A percentile compares a stretch with the other conserved stretches of the same genome.
Evolutionary conservation across 2,329 filamentous ascomycete species (phyloP).

Genomic region (Monosporascus ibericus): DNA sequence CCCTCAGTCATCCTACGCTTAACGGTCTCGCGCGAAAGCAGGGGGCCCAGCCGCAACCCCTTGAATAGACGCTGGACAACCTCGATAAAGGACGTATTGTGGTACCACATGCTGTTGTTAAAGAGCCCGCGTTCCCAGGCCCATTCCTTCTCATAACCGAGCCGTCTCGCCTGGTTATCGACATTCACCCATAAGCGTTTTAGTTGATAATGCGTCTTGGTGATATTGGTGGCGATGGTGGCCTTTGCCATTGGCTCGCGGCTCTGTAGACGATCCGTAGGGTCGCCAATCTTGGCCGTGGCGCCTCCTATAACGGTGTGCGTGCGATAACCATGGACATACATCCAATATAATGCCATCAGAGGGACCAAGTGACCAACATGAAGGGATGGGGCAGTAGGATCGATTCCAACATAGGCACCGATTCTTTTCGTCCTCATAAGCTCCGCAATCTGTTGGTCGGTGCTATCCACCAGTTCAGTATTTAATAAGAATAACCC

Average conservation of each 20-base stretch:
- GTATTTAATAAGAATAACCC: background rate
- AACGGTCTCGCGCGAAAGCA: conserved; percentile 84
- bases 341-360: conserved; percentile 82
- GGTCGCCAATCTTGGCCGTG: conserved; percentile 74
- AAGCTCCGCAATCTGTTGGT: conserved; percentile 50
- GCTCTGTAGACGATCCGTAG: conserved; percentile 60
- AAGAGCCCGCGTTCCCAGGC: conserved; percentile 61
- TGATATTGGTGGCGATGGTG: conserved; percentile 56
- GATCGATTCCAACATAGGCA: conserved; percentile 76
- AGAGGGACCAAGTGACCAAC: conserved; percentile 74
- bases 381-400: conserved; percentile 73
- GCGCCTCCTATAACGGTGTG: conserved; percentile 66
- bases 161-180: conserved; percentile 55
- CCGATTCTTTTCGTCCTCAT: conserved; percentile 62
- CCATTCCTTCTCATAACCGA: conserved; percentile 58
- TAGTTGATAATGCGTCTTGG: conserved; percentile 63
- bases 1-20: conserved; percentile 78
- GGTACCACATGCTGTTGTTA: conserved; percentile 85
- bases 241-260: conserved; percentile 47
- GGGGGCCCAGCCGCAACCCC: conserved; percentile 71
- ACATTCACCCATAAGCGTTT: conserved; percentile 71
- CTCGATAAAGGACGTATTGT: conserved; percentile 64
- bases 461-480: conserved; percentile 10
- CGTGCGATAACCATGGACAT: conserved; percentile 65
- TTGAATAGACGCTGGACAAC: conserved; percentile 69